phyloP scores from a whole-genome alignment of 345 rosid species.

The Lenwebbia sp. region DNA sequence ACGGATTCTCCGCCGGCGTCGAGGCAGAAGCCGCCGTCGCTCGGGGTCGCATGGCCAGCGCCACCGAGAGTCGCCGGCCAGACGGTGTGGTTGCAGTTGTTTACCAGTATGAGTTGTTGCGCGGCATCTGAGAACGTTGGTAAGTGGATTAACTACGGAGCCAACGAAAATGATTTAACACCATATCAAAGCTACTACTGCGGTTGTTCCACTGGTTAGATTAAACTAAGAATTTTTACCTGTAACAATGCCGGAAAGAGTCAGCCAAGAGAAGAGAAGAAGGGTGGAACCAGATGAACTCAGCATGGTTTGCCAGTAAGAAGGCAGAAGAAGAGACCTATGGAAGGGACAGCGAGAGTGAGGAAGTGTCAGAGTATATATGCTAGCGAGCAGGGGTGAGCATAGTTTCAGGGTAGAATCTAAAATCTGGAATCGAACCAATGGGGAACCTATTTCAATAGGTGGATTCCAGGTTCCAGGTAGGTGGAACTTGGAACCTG shows the following conservation, averaged over 20 bases:
- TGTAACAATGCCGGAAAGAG: conserved; percentile 7
- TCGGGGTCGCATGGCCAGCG: conserved; percentile 38
- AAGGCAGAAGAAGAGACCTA: neutral
- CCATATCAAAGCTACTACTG: neutral
- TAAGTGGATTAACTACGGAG: neutral
- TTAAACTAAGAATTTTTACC: conserved; percentile 10
- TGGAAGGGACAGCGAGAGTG: neutral
- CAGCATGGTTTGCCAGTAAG: conserved; percentile 12
- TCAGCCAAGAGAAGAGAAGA: conserved; percentile 15
- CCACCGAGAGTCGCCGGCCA: conserved; percentile 86
- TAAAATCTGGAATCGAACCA: too few species aligned
- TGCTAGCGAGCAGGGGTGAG: neutral
- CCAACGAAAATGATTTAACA: neutral
- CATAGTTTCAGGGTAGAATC: too few species aligned
- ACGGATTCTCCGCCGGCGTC: conserved; percentile 36
- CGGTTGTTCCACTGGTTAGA: neutral
- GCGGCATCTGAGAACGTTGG: conserved; percentile 31
- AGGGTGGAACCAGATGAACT: conserved; percentile 8
- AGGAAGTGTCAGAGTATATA: neutral
- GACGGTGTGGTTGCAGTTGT: conserved; percentile 67
- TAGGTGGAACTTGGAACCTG: too few species aligned
- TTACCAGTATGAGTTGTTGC: conserved; percentile 61
- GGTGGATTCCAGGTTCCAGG: too few species aligned
- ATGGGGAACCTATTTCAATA: too few species aligned
- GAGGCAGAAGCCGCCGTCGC: neutral